Percentiles rank a stretch among this genome's conserved stretches.
phyloP scores from a whole-genome alignment of 441 rosid genomes.

The Geranium incanum region DNA sequence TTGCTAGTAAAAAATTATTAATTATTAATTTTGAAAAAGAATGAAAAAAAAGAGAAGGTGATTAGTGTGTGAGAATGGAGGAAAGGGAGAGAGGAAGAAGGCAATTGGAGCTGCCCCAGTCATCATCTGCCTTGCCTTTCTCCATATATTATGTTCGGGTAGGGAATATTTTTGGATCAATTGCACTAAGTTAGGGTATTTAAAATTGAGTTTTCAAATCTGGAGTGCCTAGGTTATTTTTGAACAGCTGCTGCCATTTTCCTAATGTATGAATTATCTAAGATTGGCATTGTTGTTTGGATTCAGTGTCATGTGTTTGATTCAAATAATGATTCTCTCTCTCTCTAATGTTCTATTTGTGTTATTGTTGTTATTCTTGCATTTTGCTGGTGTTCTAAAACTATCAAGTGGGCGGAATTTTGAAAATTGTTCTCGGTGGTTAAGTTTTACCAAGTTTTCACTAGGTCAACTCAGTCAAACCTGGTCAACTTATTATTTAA shows the following conservation, averaged over 20 bases:
- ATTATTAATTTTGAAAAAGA: too few relatives aligned
- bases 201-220: neutral
- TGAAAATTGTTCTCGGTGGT: too few relatives aligned
- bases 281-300: neutral
- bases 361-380: neutral
- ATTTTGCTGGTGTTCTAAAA: too few relatives aligned
- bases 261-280: neutral
- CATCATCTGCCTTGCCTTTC: neutral
- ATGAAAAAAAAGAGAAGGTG: neutral
- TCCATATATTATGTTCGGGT: neutral
- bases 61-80: neutral
- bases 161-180: neutral
- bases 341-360: neutral
- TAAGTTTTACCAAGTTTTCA: too few relatives aligned
- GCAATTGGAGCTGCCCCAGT: neutral
- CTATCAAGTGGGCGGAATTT: too few relatives aligned
- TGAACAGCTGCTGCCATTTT: neutral
- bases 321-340: neutral
- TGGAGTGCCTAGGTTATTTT: neutral
- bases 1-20: too few relatives aligned
- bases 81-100: neutral
- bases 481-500: too few relatives aligned
- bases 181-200: neutral
- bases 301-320: neutral
- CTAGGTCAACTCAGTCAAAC: too few relatives aligned